These are phyloP conservation scores for Eustoma russellianum DNA, from an alignment of 257 asterid species.

Conservation along the genomic window DNA sequence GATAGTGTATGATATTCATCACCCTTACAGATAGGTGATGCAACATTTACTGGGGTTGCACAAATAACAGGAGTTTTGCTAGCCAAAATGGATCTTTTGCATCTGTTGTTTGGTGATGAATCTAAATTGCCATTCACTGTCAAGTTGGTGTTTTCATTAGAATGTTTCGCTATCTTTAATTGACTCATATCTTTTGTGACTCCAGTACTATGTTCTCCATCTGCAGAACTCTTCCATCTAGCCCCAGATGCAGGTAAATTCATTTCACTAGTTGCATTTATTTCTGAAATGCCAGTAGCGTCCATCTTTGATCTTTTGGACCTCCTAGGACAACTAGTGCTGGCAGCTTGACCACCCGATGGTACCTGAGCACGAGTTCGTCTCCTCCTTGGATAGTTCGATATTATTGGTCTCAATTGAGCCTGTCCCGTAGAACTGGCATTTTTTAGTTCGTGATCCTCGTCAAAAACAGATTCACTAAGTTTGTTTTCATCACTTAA, in stretches of 20 bases:
- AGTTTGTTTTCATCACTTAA: conserved; percentile 10
- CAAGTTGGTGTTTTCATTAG: conserved; percentile 17
- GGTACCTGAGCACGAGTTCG: conserved; percentile 21
- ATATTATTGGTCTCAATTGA: conserved; percentile 11
- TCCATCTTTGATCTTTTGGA: conserved; percentile 24
- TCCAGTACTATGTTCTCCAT: conserved; percentile 9
- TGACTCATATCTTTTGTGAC: conserved; percentile 14
- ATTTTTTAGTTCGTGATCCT: conserved; percentile 24
- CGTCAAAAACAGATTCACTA: conserved; percentile 1
- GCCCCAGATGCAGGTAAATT: conserved; percentile 7
- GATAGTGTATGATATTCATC: conserved; percentile 80
- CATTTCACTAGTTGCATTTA: conserved; percentile 5
- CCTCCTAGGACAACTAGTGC: conserved; percentile 20
- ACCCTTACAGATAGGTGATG: conserved; percentile 89
- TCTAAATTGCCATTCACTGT: conserved; percentile 24
- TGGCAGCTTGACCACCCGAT: conserved; percentile 18
- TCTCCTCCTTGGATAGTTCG: conserved; percentile 22
- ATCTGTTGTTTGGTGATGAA: conserved; percentile 29
- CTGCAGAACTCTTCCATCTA: conserved; percentile 7
- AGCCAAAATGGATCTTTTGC: conserved; percentile 20
- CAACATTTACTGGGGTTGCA: conserved; percentile 27
- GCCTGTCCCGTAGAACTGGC: conserved; percentile 17
- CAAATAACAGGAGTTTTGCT: conserved; percentile 50
- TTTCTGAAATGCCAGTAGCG: conserved; percentile 10
- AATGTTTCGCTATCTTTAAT: conserved; percentile 12